Evolutionary conservation across 108 stramenopile genomes (phyloP), one percentile per base, ranked within the genome.

Genomic region (Pseudonitzschia delicatissima): DNA sequence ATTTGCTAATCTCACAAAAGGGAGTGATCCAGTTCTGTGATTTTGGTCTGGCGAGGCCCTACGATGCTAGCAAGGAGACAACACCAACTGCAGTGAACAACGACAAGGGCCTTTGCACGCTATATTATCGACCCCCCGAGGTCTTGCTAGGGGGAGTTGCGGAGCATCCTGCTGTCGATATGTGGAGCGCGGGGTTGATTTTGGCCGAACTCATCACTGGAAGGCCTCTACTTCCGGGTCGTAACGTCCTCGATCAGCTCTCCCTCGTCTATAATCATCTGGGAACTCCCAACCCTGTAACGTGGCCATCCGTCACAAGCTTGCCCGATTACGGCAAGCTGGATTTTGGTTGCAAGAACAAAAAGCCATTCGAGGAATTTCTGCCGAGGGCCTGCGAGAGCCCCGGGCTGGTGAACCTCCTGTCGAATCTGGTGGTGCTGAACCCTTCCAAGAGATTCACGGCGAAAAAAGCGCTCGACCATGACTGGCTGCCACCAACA

Each of bases 81-180:
- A 21, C 20, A 7, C 55, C 66, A 17, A 39, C 21, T 26, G 45
- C 50, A 1, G 31, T 42, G 15, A 23, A 27, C 12, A 65, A 49
- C 12, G 64, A 51, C 6, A 77, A 67, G 45, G 70, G 55, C 4
- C 31, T 93, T 21, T 93, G 92, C 48, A 85, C 92, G 52, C 63
- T 93, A 9, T 75, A 82, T 62, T 93, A 90, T 75, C 83, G 92
- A 23, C 77, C 92, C 23, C 92, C 92, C 11, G 92, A 93, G 69
- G 52, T 87, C 21, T 52, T 93, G 20, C 69, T 88, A 20, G 89
- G 92, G 25, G 79, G 83, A 33, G 44, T 62, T 27, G 62, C 70
- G 23, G 29, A 42, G 33, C 45, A 68, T 35, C 69, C 83, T 2
- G 58, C 79, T 2, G 40, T 87, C 4, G 92, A 93, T 51, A 75